Evolutionary conservation across 2,329 filamentous ascomycete species (phyloP).

Genomic region (Verticillium dahliae): DNA sequence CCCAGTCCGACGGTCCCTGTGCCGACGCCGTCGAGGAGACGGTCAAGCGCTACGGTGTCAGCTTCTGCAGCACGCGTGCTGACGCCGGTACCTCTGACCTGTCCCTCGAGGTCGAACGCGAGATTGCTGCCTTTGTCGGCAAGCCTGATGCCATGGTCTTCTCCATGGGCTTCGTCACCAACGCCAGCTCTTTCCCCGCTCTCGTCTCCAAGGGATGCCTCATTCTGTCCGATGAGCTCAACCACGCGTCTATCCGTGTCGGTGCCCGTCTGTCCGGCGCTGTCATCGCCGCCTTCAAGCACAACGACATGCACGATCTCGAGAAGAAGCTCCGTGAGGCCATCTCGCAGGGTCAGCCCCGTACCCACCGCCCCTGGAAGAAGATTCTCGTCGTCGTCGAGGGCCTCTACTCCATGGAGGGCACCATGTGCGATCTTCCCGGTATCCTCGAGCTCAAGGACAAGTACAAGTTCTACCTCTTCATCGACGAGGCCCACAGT

Average conservation of each 20-base stretch:
- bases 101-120: constrained; percentile 79
- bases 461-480: constrained; percentile 95
- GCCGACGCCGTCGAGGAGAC: constrained; percentile 86
- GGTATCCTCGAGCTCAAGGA: constrained; percentile 80
- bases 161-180: constrained; percentile 98
- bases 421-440: constrained; percentile 96
- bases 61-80: constrained; percentile 70
- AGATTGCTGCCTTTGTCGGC: constrained; percentile 86
- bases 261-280: constrained; percentile 90
- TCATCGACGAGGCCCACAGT: constrained; percentile 94
- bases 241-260: constrained; percentile 95
- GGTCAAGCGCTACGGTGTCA: constrained; percentile 79
- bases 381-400: constrained; percentile 97
- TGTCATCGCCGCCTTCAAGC: constrained; percentile 93
- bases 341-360: constrained; percentile 93
- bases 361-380: constrained; percentile 98
- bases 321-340: constrained; percentile 82
- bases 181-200: constrained; percentile 86
- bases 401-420: constrained; percentile 98
- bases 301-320: constrained; percentile 89
- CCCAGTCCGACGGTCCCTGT: constrained; percentile 93
- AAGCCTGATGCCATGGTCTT: constrained; percentile 95
- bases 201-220: constrained; percentile 89
- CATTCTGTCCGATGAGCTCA: constrained; percentile 93
- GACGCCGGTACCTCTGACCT: constrained; percentile 86